Conservation (phyloP, 768 basidiomycete species). For the Agaricus sinodeliciosus region DNA sequence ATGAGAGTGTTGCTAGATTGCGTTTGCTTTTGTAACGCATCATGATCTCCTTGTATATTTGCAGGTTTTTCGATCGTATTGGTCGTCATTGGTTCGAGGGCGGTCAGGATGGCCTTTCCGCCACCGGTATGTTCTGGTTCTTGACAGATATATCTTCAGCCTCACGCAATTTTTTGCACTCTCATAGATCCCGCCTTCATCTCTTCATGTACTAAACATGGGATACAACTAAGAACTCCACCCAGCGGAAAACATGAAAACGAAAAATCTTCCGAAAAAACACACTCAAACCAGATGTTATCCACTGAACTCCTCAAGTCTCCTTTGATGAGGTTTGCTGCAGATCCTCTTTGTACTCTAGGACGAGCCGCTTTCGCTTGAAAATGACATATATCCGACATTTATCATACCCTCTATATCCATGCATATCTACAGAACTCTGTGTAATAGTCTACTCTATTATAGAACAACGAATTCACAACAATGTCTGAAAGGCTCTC, state of each 20-base stretch:
- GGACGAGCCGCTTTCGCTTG: not conserved
- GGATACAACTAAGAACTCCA: not conserved
- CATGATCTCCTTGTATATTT: constrained; percentile 2
- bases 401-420: not conserved
- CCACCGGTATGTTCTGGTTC: constrained; percentile 33
- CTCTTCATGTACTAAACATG: not conserved
- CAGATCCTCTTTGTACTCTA: not conserved
- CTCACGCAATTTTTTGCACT: not conserved
- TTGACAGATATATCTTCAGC: not conserved
- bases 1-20: constrained; percentile 14
- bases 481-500: not conserved
- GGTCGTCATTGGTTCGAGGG: constrained; percentile 59
- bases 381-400: not conserved
- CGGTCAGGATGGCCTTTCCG: constrained; percentile 48
- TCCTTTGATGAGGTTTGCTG: not conserved
- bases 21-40: constrained; percentile 3
- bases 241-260: not conserved
- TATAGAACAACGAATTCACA: not conserved
- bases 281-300: not conserved
- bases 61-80: constrained; percentile 48
- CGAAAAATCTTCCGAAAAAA: not conserved
- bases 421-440: not conserved
- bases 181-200: not conserved
- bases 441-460: not conserved
- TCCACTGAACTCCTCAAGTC: not conserved